Evolutionary conservation across 1,139 yeast genomes (phyloP), one percentile per base, ranked within the genome.

Genomic region (Zygoascus hellenicus): DNA sequence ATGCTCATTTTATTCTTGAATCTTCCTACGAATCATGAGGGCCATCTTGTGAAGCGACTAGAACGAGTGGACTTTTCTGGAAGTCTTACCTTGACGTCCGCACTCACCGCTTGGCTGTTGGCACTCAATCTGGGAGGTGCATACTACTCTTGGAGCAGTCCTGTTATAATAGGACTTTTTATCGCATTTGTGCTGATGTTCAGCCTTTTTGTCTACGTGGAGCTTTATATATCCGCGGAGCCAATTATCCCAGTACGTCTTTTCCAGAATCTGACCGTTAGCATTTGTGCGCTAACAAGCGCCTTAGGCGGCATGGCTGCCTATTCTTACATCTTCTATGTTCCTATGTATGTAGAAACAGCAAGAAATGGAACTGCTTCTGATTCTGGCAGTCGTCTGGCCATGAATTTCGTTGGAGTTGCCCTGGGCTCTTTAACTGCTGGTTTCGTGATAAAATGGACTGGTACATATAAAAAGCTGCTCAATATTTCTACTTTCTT

Each of bases 211-310:
- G 42, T 78, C 1, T 36, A 74, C 5, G 64, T 74, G n/a, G 83
- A 79, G 57, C 67, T 73, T 67, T 76, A 70, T 51, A 42, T 74
- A 2, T 74, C 83, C 0, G 66, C 60, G 47, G 61, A 78, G 16
- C 83, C 84, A 9, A 75, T 78, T 76, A 66, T 79, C 34, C 82
- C 82, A n/a, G 61, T 77, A 40, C 57, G 69, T 33, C 58, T 77
- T 29, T 77, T 76, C 62, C 69, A 60, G 43, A 60, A 60, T 42
- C 62, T 67, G 2, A 66, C 74, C 19, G 65, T 76, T 45, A 63
- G 74, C 34, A 53, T 74, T 13, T 61, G 78, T 38, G 62, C 78
- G 28, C 41, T 63, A 1, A 73, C 75, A 48, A 72, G 72, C 49
- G 67, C 78, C 51, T 63, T 77, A 22, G 75, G 74, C 51, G 83